Percentiles rank a stretch among this genome's conserved stretches.
Conservation (phyloP, 2,329 filamentous ascomycete species). For the Zasmidium cellare region DNA sequence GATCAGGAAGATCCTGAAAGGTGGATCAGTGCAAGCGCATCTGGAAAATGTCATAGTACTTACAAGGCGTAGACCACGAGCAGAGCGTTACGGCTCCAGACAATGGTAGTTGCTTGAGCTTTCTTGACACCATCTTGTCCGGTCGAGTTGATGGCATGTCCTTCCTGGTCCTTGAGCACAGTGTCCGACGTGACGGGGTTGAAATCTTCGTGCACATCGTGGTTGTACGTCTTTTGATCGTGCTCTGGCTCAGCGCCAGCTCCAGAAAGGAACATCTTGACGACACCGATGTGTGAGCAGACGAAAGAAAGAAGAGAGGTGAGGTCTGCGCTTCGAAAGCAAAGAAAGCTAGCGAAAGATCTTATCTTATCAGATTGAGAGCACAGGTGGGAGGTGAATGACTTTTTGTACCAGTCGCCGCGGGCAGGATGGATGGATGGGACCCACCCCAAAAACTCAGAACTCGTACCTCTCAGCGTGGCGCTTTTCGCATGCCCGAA, state of each 20-base stretch:
- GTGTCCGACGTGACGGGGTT: neutral
- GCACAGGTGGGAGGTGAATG: neutral
- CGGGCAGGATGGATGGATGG: too few relatives aligned
- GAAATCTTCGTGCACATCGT: neutral
- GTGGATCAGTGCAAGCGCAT: neutral
- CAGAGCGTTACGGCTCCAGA: neutral
- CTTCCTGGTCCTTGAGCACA: neutral
- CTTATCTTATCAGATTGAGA: neutral
- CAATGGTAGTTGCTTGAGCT: neutral
- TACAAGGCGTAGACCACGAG: neutral
- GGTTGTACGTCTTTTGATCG: neutral
- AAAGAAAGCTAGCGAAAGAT: neutral
- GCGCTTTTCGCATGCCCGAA: neutral
- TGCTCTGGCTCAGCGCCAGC: neutral
- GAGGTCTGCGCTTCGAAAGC: neutral
- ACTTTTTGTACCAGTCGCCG: neutral
- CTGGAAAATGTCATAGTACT: neutral
- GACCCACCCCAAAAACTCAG: too few relatives aligned
- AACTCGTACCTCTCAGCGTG: too few relatives aligned
- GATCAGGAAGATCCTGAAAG: neutral
- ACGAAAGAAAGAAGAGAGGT: neutral
- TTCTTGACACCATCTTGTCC: neutral
- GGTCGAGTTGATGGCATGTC: neutral
- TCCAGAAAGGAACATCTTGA: neutral
- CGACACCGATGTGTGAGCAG: neutral